phyloP scores from a whole-genome alignment of 805 yeast species.

The Alloascoidea hylecoeti region DNA sequence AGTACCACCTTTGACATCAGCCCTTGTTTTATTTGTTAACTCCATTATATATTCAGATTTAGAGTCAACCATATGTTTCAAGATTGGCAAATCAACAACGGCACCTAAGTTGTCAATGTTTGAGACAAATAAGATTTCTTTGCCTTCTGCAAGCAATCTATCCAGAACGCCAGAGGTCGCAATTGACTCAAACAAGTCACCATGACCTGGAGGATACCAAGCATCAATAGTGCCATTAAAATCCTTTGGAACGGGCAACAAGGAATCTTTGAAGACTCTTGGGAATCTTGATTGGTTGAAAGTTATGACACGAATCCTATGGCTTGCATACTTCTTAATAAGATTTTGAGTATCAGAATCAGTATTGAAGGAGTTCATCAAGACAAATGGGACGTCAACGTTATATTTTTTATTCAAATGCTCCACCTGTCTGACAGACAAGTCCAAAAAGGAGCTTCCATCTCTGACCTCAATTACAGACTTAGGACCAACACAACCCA shows the following conservation, averaged over 20 bases:
- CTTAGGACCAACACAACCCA: slow-evolving; percentile 99
- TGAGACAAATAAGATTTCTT: slow-evolving; percentile 89
- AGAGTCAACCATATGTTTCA: slow-evolving; percentile 86
- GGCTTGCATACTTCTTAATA: slow-evolving; percentile 93
- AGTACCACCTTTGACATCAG: slow-evolving; percentile 99
- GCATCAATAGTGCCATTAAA: slow-evolving; percentile 62
- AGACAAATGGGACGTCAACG: slow-evolving; percentile 86
- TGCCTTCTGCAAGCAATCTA: slow-evolving; percentile 78
- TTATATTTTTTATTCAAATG: slow-evolving; percentile 81
- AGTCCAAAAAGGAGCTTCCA: slow-evolving; percentile 92
- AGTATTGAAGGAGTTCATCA: slow-evolving; percentile 98
- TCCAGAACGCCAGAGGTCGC: slow-evolving; percentile 88
- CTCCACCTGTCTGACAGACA: slow-evolving; percentile 94
- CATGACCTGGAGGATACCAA: slow-evolving; percentile 99
- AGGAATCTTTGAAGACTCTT: slow-evolving; percentile 88
- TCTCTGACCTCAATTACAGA: slow-evolving; percentile 97
- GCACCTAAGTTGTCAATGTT: slow-evolving; percentile 99
- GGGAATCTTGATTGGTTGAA: slow-evolving; percentile 97
- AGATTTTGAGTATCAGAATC: slow-evolving; percentile 90
- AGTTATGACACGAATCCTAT: slow-evolving; percentile 86
- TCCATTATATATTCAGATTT: slow-evolving; percentile 96
- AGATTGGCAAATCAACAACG: slow-evolving; percentile 82
- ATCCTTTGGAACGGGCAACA: slow-evolving; percentile 82
- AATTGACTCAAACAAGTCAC: slow-evolving; percentile 88
- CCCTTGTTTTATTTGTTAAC: slow-evolving; percentile 95